These are phyloP conservation scores for Sorghum bicolor DNA, from an alignment of 176 grass and related monocot genomes.

Conservation along the genomic window Sorghum_bicolor_NCBIv3 NC_012872.2:69479501-69480000, in stretches of 20 bases:
- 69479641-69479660: constrained; percentile 30
- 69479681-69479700: constrained; percentile 33
- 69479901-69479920: constrained; percentile 25
- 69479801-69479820: constrained; percentile 69
- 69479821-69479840: constrained; percentile 85
- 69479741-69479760: constrained; percentile 29
- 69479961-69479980: constrained; percentile 17
- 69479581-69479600: constrained; percentile 24
- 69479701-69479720: constrained; percentile 28
- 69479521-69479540: constrained; percentile 56
- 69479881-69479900: constrained; percentile 95
- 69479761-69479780: constrained; percentile 19
- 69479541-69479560: constrained; percentile 38
- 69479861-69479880: constrained; percentile 87
- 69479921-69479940: constrained; percentile 6
- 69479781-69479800: constrained; percentile 82
- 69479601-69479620: constrained; percentile 41
- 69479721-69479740: neutral
- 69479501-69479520: constrained; percentile 49
- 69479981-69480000: constrained; percentile 36
- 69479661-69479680: constrained; percentile 40
- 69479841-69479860: constrained; percentile 78
- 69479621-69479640: constrained; percentile 31
- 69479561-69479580: constrained; percentile 42
- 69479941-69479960: constrained; percentile 10